Base-by-base conservation (phyloP, 257 asterid genomes). In the Parsonsia alboflavescens region DNA sequence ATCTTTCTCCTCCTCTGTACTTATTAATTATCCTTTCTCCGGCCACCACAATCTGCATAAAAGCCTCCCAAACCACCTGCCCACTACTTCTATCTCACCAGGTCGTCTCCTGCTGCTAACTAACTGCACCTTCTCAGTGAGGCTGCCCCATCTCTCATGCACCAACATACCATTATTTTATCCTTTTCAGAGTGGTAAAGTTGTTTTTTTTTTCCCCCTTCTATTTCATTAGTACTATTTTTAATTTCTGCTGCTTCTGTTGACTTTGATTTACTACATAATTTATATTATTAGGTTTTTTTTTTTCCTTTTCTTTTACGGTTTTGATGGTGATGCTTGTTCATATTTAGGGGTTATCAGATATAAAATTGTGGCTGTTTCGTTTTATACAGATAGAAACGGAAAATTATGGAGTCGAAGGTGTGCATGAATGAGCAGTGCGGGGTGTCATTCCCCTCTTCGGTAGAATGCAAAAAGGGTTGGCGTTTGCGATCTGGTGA, bases 401-500 rank as follows among this genome's bases (percentile, higher is more conserved):
- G n/a, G 24, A 21, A 3, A 50, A 33, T 17, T 2, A 70, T 70
- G 74, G 64, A 70, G 48, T 28, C 49, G 48, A 50, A 50, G 86
- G 81, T 78, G 67, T 93, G 98, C 88, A 93, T 89, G 98, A 93
- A 93, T 81, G 93, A 86, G 71, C 63, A 76, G 64, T 91, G 97
- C 80, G 78, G 80, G 16, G 68, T 74, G 39, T 42, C 81, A 33
- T 64, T 72, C 13, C 73, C 82, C 66, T 80, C 90, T 22, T 75
- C 89, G 7, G 28, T 68, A 48, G 87, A 85, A 28, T 85, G 90
- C 91, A 84, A 75, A 75, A 88, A 80, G 79, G 98, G 98, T 0
- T 91, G 97, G 98, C 93, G 95, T 63, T 68, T 93, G 85, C 89
- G 86, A 82, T 89, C 96, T 68, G 89, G 93, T 76, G 92, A 87